phyloP scores from a whole-genome alignment of 257 asterid species.

The Plantago ovata region DNA sequence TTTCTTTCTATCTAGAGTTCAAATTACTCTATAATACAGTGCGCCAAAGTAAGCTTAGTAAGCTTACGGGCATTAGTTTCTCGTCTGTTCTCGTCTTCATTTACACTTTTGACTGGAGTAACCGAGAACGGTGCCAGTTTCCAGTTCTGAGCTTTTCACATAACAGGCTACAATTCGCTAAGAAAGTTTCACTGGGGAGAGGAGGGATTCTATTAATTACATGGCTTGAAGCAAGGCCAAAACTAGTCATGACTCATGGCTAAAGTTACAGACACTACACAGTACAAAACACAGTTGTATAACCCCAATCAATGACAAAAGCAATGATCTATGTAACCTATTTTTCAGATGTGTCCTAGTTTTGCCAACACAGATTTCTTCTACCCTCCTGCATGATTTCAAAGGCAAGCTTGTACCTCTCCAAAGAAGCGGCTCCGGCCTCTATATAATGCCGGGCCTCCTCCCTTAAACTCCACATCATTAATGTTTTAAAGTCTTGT shows the following conservation, averaged over 20 bases:
- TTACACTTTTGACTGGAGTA: no score
- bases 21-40: no score
- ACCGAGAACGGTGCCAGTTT: no score
- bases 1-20: no score
- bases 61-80: no score
- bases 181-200: neutral
- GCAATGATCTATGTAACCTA: constrained; percentile 32
- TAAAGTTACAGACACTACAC: constrained; percentile 15
- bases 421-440: constrained; percentile 74
- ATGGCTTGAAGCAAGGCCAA: constrained; percentile 21
- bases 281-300: constrained; percentile 18
- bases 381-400: constrained; percentile 96
- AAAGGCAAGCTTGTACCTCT: constrained; percentile 78
- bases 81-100: no score
- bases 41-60: no score
- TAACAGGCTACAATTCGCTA: no score
- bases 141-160: no score
- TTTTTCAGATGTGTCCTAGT: constrained; percentile 28
- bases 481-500: constrained; percentile 67
- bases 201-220: constrained; percentile 28
- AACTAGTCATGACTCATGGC: constrained; percentile 23
- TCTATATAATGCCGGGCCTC: constrained; percentile 75
- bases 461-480: constrained; percentile 89
- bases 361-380: constrained; percentile 83
- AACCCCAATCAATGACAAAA: constrained; percentile 17